Percentiles rank a stretch among this genome's conserved stretches.
Conservation (phyloP, 164 flowering plant species). For the Stephania cephalantha region DNA sequence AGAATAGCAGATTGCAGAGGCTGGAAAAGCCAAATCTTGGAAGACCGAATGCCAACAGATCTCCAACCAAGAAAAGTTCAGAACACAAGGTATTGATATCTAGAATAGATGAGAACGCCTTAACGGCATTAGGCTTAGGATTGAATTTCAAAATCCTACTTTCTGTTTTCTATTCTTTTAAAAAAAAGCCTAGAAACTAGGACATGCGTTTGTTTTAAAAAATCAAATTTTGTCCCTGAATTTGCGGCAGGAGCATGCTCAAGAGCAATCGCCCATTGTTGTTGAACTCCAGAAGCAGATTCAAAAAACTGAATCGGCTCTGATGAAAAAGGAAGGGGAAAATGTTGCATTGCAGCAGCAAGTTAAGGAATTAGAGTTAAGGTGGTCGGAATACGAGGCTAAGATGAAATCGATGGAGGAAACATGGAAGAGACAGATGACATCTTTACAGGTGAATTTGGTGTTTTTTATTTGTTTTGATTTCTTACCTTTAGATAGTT, state of each 20-base stretch:
- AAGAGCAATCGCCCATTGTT: conserved; percentile 28
- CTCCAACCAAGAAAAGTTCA: conserved; percentile 16
- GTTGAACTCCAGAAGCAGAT: conserved; percentile 59
- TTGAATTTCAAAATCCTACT: background rate
- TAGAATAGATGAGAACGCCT: background rate
- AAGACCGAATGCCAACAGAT: conserved; percentile 16
- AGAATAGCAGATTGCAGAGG: conserved; percentile 25
- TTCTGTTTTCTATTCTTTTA: no score
- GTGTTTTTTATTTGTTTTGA: background rate
- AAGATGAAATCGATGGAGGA: conserved; percentile 89
- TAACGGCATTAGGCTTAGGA: background rate
- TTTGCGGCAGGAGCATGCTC: conserved; percentile 30
- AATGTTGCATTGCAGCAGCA: conserved; percentile 53
- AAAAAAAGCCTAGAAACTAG: no score
- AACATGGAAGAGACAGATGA: conserved; percentile 75
- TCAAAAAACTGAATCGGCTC: conserved; percentile 50
- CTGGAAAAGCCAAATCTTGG: conserved; percentile 20
- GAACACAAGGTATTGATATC: conserved; percentile 36
- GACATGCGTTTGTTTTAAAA: no score
- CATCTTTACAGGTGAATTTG: conserved; percentile 63
- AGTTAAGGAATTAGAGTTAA: conserved; percentile 44
- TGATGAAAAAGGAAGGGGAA: conserved; percentile 69
- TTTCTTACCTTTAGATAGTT: background rate
- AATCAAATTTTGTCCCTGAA: no score
- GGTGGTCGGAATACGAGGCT: conserved; percentile 70